Evolutionary conservation across 306 rosid genomes (phyloP).

Genomic region (Psophocarpus tetragonolobus): DNA sequence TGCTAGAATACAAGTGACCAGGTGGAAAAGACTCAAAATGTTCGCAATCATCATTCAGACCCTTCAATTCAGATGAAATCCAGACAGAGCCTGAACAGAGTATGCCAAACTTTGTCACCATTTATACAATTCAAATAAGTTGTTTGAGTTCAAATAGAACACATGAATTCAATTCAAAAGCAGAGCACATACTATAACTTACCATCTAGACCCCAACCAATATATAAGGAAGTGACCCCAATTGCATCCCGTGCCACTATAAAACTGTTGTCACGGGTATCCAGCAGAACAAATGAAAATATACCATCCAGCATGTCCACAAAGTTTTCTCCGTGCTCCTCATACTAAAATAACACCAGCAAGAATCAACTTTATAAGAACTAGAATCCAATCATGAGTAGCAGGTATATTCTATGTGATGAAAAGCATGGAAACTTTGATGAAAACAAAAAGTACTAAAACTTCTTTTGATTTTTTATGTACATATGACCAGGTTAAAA

Average conservation of each 20-base stretch:
- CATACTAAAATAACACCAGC: conserved; percentile 49
- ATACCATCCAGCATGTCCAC: conserved; percentile 85
- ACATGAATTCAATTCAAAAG: background rate
- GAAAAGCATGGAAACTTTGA: background rate
- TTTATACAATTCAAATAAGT: background rate
- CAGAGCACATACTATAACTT: background rate
- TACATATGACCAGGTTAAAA: background rate
- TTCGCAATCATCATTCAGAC: conserved; percentile 72
- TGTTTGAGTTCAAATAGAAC: background rate
- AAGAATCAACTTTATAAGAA: background rate
- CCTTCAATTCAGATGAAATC: conserved; percentile 80
- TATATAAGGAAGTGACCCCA: conserved; percentile 83
- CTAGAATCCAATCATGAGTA: background rate
- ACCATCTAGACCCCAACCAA: conserved; percentile 92
- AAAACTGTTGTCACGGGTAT: conserved; percentile 87
- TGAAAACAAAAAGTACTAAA: background rate
- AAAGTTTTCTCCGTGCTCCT: conserved; percentile 72
- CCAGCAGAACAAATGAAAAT: conserved; percentile 74
- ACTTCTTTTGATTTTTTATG: background rate
- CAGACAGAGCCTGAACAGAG: conserved; percentile 71
- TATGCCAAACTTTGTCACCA: background rate
- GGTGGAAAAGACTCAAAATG: conserved; percentile 80
- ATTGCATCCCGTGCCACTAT: conserved; percentile 85
- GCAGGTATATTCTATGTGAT: background rate
- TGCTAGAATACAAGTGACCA: conserved; percentile 85